A percentile compares a stretch with the other conserved stretches of the same genome.
Evolutionary conservation across 148 eudicot genomes (phyloP).

Genomic region (Fagopyrum homotropicum): DNA sequence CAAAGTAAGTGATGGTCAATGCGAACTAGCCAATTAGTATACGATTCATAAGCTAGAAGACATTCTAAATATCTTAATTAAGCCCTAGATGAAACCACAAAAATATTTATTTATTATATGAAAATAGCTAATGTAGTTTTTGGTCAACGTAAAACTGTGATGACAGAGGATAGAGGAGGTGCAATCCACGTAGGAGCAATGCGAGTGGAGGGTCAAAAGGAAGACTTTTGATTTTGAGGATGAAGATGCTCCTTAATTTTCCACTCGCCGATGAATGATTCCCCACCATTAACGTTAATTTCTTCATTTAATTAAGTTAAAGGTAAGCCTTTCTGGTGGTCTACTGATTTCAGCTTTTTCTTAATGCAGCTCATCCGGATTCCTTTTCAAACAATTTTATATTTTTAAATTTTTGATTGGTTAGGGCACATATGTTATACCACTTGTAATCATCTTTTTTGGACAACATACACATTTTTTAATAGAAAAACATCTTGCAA

Average conservation of each 20-base stretch:
- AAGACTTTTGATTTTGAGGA: slow-evolving; percentile 12
- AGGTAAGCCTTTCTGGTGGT: background rate
- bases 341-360: slow-evolving; percentile 21
- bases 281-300: slow-evolving; percentile 21
- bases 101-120: background rate
- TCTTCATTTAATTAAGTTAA: slow-evolving; percentile 8
- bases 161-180: background rate
- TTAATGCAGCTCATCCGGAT: slow-evolving; percentile 30
- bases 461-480: background rate
- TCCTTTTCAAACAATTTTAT: slow-evolving; percentile 16
- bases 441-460: background rate
- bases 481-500: too few species aligned
- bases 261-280: slow-evolving; percentile 19
- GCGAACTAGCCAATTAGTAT: background rate
- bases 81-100: background rate
- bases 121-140: background rate
- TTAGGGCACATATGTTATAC: background rate
- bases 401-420: background rate
- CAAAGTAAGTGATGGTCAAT: too few species aligned
- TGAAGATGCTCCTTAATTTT: slow-evolving; percentile 18
- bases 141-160: background rate
- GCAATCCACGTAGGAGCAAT: background rate
- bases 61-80: background rate
- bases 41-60: background rate
- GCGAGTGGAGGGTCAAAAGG: background rate